Base-by-base conservation (phyloP, 208 protist genomes). In the Leishmania gerbilli region DNA sequence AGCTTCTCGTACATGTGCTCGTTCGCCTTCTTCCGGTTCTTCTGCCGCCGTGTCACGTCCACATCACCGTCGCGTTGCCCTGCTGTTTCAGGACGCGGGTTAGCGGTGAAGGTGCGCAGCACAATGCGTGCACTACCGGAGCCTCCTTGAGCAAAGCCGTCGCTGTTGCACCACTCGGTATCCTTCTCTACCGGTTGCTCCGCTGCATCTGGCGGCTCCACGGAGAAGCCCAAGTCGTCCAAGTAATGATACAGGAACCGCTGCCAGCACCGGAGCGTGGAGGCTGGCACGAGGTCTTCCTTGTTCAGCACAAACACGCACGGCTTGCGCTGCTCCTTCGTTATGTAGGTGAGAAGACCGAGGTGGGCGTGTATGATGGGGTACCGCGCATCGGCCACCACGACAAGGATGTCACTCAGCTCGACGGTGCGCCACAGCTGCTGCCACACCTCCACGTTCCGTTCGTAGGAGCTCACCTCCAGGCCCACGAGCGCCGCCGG, bases 391-490 rank as follows among this genome's bases (percentile, higher is more conserved):
- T 99, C 99, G 3, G 92, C 89, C 2, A 99, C 91, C 34, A 99
- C 49, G 0, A 99, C 74, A 27, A 99, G 87, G 8, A 99, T 90
- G 84, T 99, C 98, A 31, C 96, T 98, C 56, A 91, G 77, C 84
- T 99, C 99, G 15, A 99, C 91, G 0, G 98, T 98, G 51, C 99
- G 92, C 99, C 99, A 99, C 1, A 99, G 90, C 91, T 99, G 99
- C 42, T 98, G 91, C 98, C 98, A 99, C n/a, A 99, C 98, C 13
- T 99, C 97, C 3, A 99, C 24, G 84, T 99, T 99, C 49, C 95
- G 96, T 84, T 99, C 98, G 88, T 98, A 99, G 62, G 93, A 95
- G 84, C 93, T 99, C 37, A 99, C 71, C 51, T 93, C 77, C 69
- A 95, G 74, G 7, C 77, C 74, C 4, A 37, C 69, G 47, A 88